Evolutionary conservation across 768 basidiomycete genomes (phyloP).

Genomic region (Termitomyces sp.): DNA sequence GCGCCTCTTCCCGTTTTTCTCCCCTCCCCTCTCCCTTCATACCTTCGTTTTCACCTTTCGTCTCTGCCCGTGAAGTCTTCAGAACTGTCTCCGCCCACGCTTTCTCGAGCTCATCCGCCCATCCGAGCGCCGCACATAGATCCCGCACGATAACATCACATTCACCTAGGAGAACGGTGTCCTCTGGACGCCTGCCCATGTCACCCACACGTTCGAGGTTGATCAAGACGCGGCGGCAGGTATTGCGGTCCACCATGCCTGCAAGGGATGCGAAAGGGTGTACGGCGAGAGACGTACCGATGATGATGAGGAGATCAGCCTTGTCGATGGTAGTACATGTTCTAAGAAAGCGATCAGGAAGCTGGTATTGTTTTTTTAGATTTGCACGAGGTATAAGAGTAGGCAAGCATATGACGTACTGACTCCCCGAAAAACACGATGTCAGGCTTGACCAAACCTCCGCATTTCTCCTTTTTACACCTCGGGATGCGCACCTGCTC

Average conservation of each 20-base stretch:
- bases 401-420: slow-evolving; percentile 29
- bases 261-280: slow-evolving; percentile 84
- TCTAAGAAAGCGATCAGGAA: slow-evolving; percentile 64
- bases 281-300: slow-evolving; percentile 87
- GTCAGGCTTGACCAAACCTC: slow-evolving; percentile 84
- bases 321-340: slow-evolving; percentile 44
- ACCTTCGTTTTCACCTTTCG: slow-evolving; percentile 19
- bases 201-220: slow-evolving; percentile 81
- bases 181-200: slow-evolving; percentile 46
- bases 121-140: slow-evolving; percentile 65
- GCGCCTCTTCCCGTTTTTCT: slow-evolving; percentile 12
- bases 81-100: slow-evolving; percentile 49
- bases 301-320: slow-evolving; percentile 87
- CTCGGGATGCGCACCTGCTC: slow-evolving; percentile 57
- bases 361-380: slow-evolving; percentile 32
- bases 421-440: slow-evolving; percentile 91
- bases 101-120: slow-evolving; percentile 56
- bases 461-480: slow-evolving; percentile 48
- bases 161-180: slow-evolving; percentile 60
- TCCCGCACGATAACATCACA: slow-evolving; percentile 64
- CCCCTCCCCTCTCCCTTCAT: slow-evolving; percentile 2
- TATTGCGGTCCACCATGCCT: slow-evolving; percentile 35
- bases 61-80: slow-evolving; percentile 9
- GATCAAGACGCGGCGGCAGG: slow-evolving; percentile 81
- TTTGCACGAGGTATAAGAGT: neutral